Evolutionary conservation across 2,329 filamentous ascomycete species (phyloP).

Genomic region (Calonectria hongkongensis): DNA sequence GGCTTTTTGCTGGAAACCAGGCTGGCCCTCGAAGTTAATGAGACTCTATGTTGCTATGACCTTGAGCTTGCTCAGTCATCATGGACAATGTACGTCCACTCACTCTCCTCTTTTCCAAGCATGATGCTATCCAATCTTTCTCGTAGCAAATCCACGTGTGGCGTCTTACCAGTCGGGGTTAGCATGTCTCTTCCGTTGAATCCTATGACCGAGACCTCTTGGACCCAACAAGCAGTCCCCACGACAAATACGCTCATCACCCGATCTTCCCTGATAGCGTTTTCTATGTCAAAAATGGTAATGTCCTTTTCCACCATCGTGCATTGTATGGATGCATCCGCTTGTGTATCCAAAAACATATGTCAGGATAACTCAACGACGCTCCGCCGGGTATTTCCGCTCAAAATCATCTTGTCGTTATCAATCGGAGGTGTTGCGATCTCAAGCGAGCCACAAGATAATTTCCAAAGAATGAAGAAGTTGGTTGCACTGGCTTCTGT

Average conservation of each 20-base stretch:
- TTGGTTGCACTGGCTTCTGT: conserved; percentile 38
- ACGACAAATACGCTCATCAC: neutral
- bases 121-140: no score
- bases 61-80: no score
- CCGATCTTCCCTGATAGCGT: neutral
- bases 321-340: neutral
- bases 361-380: neutral
- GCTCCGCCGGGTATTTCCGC: neutral
- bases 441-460: neutral
- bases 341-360: neutral
- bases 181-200: no score
- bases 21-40: no score
- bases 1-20: no score
- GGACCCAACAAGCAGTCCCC: conserved; percentile 2
- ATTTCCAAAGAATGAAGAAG: conserved; percentile 32
- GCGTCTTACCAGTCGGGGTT: no score
- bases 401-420: neutral
- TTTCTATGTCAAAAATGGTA: neutral
- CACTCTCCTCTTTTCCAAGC: no score
- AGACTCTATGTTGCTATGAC: no score
- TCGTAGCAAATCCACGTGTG: no score
- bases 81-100: no score
- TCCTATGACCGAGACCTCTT: neutral
- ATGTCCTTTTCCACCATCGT: neutral
- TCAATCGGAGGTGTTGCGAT: neutral